These are phyloP conservation scores for Oryza glaberrima DNA, from an alignment of 176 grass and related monocot genomes.

Conservation along the genomic window DNA sequence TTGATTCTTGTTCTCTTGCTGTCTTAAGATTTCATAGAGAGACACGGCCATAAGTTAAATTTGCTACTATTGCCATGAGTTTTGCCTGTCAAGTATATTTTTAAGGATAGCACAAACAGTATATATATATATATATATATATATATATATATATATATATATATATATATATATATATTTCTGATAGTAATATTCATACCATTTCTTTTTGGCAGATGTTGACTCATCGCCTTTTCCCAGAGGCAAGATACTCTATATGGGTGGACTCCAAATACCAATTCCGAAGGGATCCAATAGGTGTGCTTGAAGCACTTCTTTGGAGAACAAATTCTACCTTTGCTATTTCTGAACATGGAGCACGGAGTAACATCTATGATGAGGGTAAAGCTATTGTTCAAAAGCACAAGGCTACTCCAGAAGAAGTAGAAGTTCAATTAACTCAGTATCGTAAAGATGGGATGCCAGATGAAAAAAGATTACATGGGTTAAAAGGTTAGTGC, in stretches of 20 bases:
- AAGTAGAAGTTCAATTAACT: slow-evolving; percentile 83
- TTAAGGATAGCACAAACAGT: background rate
- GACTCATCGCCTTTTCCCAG: slow-evolving; percentile 87
- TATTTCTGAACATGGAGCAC: slow-evolving; percentile 94
- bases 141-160: too few relatives aligned
- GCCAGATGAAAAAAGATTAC: slow-evolving; percentile 61
- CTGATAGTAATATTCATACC: slow-evolving; percentile 14
- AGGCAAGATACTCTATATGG: slow-evolving; percentile 93
- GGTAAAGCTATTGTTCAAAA: slow-evolving; percentile 86
- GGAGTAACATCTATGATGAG: slow-evolving; percentile 86
- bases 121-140: too few relatives aligned
- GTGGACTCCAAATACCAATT: slow-evolving; percentile 99
- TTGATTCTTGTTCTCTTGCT: slow-evolving; percentile 1
- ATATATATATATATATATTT: background rate
- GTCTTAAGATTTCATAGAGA: background rate
- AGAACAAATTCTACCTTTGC: slow-evolving; percentile 84
- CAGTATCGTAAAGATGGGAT: slow-evolving; percentile 77
- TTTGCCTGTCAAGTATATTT: background rate
- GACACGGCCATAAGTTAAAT: background rate
- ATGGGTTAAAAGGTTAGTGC: slow-evolving; percentile 53
- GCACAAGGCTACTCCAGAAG: slow-evolving; percentile 90
- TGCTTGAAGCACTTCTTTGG: slow-evolving; percentile 88
- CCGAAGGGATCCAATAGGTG: slow-evolving; percentile 82
- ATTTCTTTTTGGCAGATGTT: slow-evolving; percentile 67
- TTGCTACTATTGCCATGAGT: background rate